phyloP scores from a whole-genome alignment of 108 stramenopile genomes.

The Skeletonema grethae region DNA sequence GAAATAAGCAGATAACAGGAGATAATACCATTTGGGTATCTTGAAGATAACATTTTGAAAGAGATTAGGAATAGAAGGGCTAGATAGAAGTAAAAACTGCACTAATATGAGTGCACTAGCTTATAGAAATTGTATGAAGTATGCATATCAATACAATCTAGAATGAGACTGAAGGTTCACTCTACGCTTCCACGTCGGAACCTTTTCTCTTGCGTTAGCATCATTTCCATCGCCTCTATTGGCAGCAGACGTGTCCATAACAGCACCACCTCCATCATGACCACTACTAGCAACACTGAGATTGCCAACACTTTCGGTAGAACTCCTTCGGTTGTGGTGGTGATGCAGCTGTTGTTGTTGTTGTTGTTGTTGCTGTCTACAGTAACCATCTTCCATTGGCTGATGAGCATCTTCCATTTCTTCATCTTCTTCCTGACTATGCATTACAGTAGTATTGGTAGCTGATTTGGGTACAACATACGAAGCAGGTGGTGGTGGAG shows the following conservation, averaged over 20 bases:
- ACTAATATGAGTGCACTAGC: not conserved
- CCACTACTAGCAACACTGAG: not conserved
- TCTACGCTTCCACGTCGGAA: conserved; percentile 5
- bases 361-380: not conserved
- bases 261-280: too few species aligned
- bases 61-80: not conserved
- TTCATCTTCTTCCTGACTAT: not conserved
- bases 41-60: not conserved
- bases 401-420: not conserved
- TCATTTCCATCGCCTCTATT: not conserved
- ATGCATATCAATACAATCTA: conserved; percentile 2
- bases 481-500: not conserved
- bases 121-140: not conserved
- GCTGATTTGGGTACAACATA: not conserved
- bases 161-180: not conserved
- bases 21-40: not conserved
- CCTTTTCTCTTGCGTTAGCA: not conserved
- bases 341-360: not conserved
- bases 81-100: not conserved
- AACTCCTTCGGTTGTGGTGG: not conserved
- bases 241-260: not conserved
- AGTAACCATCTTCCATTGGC: not conserved
- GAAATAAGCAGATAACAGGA: not conserved
- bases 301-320: not conserved
- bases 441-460: not conserved